Percentiles rank a stretch among this genome's conserved stretches.
These are phyloP conservation scores for Escovopsis sp. DNA, from an alignment of 2,329 filamentous ascomycete genomes.

Conservation along the genomic window DNA sequence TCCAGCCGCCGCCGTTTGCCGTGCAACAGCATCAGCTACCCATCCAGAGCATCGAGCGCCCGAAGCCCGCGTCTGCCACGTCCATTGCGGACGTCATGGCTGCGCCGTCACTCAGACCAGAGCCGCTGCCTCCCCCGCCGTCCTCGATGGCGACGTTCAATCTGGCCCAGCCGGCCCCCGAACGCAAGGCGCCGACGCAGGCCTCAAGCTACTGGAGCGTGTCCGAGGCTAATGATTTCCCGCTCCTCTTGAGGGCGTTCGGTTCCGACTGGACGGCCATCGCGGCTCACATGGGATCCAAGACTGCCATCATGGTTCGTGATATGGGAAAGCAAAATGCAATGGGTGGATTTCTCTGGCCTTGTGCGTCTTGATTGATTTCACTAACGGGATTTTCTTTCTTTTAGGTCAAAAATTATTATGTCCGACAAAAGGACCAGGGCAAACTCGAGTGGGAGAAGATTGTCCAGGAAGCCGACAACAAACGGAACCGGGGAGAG, in stretches of 20 bases:
- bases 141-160: slow-evolving; percentile 36
- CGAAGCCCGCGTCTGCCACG: slow-evolving; percentile 18
- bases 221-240: slow-evolving; percentile 64
- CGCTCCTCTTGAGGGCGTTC: slow-evolving; percentile 54
- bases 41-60: slow-evolving; percentile 18
- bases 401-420: slow-evolving; percentile 57
- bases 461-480: slow-evolving; percentile 45
- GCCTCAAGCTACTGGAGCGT: slow-evolving; percentile 82
- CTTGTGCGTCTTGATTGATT: not conserved
- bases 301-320: slow-evolving; percentile 72
- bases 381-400: not conserved
- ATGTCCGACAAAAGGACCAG: slow-evolving; percentile 45
- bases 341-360: not conserved
- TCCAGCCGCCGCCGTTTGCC: slow-evolving; percentile 27
- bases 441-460: slow-evolving; percentile 42
- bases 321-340: not conserved
- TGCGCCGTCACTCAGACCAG: slow-evolving; percentile 39
- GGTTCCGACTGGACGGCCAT: slow-evolving; percentile 67
- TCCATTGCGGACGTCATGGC: slow-evolving; percentile 39
- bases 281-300: slow-evolving; percentile 65
- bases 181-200: slow-evolving; percentile 38
- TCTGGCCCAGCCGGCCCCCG: slow-evolving; percentile 23
- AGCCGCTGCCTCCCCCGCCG: slow-evolving; percentile 31
- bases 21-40: slow-evolving; percentile 14
- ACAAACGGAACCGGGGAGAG: slow-evolving; percentile 38